Percentiles rank a stretch among this genome's conserved stretches.
Conservation (phyloP, 495 filamentous ascomycete genomes). For the Podospora pseudopauciseta region DNA sequence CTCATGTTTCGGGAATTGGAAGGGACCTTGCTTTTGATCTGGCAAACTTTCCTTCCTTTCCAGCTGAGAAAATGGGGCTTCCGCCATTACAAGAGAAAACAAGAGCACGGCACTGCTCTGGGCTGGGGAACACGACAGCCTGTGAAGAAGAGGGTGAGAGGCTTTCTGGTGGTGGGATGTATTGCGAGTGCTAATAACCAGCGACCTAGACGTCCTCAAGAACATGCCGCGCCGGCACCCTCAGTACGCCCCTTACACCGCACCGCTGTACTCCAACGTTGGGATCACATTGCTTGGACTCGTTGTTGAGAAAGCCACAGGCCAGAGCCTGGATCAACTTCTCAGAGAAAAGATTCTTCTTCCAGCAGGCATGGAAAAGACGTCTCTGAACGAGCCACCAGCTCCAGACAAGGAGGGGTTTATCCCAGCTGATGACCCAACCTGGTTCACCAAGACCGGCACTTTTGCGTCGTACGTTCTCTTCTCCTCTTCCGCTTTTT, state of each 20-base stretch:
- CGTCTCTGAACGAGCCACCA: background rate
- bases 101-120: background rate
- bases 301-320: background rate
- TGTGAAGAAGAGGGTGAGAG: background rate
- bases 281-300: slow-evolving; percentile 3
- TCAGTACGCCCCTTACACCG: slow-evolving; percentile 3
- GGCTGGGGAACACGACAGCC: background rate
- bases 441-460: background rate
- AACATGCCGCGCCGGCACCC: background rate
- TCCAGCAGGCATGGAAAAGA: background rate
- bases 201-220: background rate
- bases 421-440: background rate
- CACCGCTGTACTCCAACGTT: slow-evolving; percentile 9
- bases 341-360: background rate
- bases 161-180: too few relatives aligned
- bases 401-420: background rate
- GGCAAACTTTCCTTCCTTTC: background rate
- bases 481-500: background rate
- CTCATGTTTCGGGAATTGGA: slow-evolving; percentile 8
- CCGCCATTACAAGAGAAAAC: background rate
- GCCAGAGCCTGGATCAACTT: slow-evolving; percentile 2
- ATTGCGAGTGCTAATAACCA: background rate
- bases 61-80: background rate
- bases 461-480: background rate
- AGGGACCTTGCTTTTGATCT: slow-evolving; percentile 6